phyloP scores from a whole-genome alignment of 2,329 filamentous ascomycete species.

The Alternaria ethzedia region DNA sequence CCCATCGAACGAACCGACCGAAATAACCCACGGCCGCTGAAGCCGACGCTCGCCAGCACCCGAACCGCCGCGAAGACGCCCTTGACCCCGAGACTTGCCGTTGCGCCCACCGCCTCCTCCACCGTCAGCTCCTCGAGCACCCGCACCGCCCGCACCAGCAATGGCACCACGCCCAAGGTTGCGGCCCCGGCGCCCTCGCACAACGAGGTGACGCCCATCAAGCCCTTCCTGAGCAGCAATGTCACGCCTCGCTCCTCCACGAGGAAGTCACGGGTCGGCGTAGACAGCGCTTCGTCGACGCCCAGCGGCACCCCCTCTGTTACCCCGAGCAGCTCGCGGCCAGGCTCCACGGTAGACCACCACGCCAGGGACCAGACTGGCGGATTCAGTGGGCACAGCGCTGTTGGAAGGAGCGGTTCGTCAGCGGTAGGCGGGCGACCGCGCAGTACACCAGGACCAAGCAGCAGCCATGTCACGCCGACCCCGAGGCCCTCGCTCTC shows the following conservation, averaged over 20 bases:
- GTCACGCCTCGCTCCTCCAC: conserved; percentile 80
- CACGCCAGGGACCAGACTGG: conserved; percentile 34
- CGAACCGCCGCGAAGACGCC: conserved; percentile 61
- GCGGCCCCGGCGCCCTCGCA: conserved; percentile 40
- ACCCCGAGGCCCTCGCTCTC: conserved; percentile 33
- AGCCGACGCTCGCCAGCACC: conserved; percentile 71
- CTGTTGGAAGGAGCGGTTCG: conserved; percentile 26
- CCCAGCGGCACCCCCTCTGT: conserved; percentile 66
- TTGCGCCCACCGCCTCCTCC: conserved; percentile 34
- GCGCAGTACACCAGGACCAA: conserved; percentile 47
- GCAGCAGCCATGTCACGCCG: conserved; percentile 24
- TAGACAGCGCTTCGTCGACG: conserved; percentile 71
- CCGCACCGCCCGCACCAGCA: conserved; percentile 37
- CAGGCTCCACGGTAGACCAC: conserved; percentile 40
- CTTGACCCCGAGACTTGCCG: conserved; percentile 65
- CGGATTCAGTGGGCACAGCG: conserved; percentile 30
- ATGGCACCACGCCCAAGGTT: conserved; percentile 35
- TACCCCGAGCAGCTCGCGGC: conserved; percentile 46
- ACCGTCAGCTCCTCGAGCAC: conserved; percentile 39
- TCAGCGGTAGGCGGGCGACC: conserved; percentile 37
- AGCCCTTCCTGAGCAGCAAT: conserved; percentile 68
- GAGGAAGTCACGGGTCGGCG: conserved; percentile 67
- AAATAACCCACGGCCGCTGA: conserved; percentile 65
- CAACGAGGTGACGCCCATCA: conserved; percentile 63
- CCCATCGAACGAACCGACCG: conserved; percentile 51